Evolutionary conservation across 768 basidiomycete species (phyloP).

Genomic region (Paxillus ammoniavirescens): DNA sequence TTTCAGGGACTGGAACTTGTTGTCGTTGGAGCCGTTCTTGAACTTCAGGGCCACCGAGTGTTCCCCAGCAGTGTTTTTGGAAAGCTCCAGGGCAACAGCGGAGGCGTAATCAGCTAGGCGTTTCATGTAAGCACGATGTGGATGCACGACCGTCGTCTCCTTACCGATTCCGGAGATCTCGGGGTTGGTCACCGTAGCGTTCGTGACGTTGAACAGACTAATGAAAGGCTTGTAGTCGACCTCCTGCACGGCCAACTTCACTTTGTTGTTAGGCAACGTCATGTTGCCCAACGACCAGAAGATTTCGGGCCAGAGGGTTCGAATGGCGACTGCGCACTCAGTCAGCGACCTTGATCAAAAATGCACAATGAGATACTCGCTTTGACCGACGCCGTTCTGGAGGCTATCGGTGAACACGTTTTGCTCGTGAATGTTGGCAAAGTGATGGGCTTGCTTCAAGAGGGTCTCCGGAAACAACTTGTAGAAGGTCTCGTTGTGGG

Average conservation of each 20-base stretch:
- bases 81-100: slow-evolving; percentile 70
- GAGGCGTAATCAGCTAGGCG: slow-evolving; percentile 67
- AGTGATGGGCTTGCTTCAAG: slow-evolving; percentile 66
- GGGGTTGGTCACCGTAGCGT: slow-evolving; percentile 55
- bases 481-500: slow-evolving; percentile 79
- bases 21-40: slow-evolving; percentile 67
- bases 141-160: slow-evolving; percentile 27
- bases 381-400: slow-evolving; percentile 68
- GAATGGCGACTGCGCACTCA: slow-evolving; percentile 62
- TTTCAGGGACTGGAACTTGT: slow-evolving; percentile 59
- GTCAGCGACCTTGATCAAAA: background rate
- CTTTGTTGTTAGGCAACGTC: slow-evolving; percentile 67
- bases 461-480: slow-evolving; percentile 67
- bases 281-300: slow-evolving; percentile 72
- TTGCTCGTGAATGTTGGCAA: slow-evolving; percentile 77
- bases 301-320: slow-evolving; percentile 71
- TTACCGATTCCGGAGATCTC: slow-evolving; percentile 64
- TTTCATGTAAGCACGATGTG: background rate
- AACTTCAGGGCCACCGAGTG: slow-evolving; percentile 76
- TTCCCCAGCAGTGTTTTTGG: slow-evolving; percentile 60
- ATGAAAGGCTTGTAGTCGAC: slow-evolving; percentile 89
- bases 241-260: slow-evolving; percentile 73
- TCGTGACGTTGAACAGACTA: slow-evolving; percentile 78
- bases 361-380: slow-evolving; percentile 39
- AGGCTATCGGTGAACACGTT: slow-evolving; percentile 64